Evolutionary conservation across 106 monocot genomes (phyloP).

Genomic region (Dioscorea zingiberensis): DNA sequence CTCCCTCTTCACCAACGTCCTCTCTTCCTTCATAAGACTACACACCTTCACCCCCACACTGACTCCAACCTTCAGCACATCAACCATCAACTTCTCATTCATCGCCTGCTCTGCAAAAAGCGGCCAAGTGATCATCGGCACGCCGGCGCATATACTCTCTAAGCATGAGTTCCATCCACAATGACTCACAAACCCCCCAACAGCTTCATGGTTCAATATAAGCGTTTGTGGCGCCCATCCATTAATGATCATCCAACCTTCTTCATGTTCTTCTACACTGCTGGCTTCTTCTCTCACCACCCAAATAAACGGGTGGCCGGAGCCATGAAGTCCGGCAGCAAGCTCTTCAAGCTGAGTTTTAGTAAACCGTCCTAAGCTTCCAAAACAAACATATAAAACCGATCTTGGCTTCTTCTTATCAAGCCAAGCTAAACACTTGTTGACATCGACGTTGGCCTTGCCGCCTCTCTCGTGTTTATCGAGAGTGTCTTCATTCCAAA

Average conservation of each 20-base stretch:
- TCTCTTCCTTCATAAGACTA: not conserved
- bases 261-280: not conserved
- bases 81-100: conserved; percentile 30
- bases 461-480: not conserved
- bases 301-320: not conserved
- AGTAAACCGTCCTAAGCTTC: not conserved
- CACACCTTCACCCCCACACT: not conserved
- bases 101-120: too few species aligned
- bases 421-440: not conserved
- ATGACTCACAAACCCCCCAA: too few species aligned
- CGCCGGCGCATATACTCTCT: too few species aligned
- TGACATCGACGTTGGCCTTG: not conserved
- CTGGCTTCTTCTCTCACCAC: not conserved
- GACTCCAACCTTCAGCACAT: conserved; percentile 12
- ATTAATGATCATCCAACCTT: too few species aligned
- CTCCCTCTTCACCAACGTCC: not conserved
- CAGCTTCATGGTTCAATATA: too few species aligned
- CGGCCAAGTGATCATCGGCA: too few species aligned
- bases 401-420: not conserved
- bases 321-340: not conserved
- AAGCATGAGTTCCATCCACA: too few species aligned
- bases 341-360: not conserved
- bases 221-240: too few species aligned
- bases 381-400: not conserved
- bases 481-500: not conserved